phyloP scores from a whole-genome alignment of 768 basidiomycete species.

The Tephrocybe rancida region DNA sequence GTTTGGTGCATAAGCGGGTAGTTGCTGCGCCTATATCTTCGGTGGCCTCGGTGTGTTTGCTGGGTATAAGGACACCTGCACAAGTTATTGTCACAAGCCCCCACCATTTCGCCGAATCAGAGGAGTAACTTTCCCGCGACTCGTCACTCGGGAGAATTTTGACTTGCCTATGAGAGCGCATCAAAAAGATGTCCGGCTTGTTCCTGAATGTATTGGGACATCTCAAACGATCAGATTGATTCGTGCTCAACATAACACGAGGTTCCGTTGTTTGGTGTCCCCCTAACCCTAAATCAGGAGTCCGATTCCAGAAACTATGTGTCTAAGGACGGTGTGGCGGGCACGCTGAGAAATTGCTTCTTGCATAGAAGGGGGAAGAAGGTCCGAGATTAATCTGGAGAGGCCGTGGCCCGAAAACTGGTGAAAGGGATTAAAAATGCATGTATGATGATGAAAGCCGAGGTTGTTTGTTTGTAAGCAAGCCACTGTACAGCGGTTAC shows the following conservation, averaged over 20 bases:
- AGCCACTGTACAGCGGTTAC: slow-evolving; percentile 25
- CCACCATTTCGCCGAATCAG: slow-evolving; percentile 4
- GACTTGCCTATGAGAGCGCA: slow-evolving; percentile 22
- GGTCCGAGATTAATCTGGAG: slow-evolving; percentile 19
- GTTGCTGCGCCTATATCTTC: too few relatives aligned
- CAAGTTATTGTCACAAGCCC: neutral
- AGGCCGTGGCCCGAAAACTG: slow-evolving; percentile 6
- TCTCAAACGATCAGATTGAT: slow-evolving; percentile 22
- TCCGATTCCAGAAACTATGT: slow-evolving; percentile 4
- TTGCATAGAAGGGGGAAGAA: slow-evolving; percentile 14
- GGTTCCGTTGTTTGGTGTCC: slow-evolving; percentile 22
- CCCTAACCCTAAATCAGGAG: slow-evolving; percentile 28
- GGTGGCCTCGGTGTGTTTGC: neutral
- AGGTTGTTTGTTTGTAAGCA: slow-evolving; percentile 26
- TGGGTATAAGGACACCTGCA: neutral
- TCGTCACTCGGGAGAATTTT: neutral
- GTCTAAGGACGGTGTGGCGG: slow-evolving; percentile 3
- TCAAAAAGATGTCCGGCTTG: slow-evolving; percentile 17
- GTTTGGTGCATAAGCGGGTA: neutral
- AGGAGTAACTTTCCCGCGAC: slow-evolving; percentile 3
- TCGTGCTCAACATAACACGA: slow-evolving; percentile 32
- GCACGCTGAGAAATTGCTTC: slow-evolving; percentile 10
- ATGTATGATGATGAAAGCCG: slow-evolving; percentile 23
- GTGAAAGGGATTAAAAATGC: slow-evolving; percentile 20
- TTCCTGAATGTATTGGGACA: slow-evolving; percentile 12